Base-by-base conservation (phyloP, 2,329 filamentous ascomycete species). In the Cladosporium cucumerinum region DNA sequence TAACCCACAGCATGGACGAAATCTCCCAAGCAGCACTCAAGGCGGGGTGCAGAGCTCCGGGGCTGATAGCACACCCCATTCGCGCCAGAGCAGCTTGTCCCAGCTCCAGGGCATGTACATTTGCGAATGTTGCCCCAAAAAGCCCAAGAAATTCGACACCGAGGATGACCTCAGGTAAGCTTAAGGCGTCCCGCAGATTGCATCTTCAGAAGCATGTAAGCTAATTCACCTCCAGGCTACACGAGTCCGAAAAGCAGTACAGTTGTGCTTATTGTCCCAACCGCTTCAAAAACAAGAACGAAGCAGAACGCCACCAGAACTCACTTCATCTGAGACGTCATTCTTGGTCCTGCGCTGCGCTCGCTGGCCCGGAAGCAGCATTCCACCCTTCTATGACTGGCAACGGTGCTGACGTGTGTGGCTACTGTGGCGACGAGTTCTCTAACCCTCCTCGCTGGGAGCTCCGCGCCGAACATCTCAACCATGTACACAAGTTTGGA, bases 221-320 rank as follows among this genome's bases (percentile, higher is more conserved):
- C 55, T 36, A 52, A 55, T 28, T 14, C 39, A 25, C 48, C 23
- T 65, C 26, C 74, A 97, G 94, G 69, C 82, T 89, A 52, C 94
- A 98, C 76, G 92, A 95, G 78, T 88, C 92, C 74, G 95, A 98
- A 78, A 98, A 98, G 78, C 94, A 98, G 78, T 98, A 97, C 77
- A 91, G 91, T 68, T 98, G 94, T 78, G 85, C 87, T 30, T 98
- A 92, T 76, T 98, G 94, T 77, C 90, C 90, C 49, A 97, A 97
- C 76, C 88, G 94, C 12, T 98, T 98, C 82, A 98, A 98, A 80
- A 98, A 98, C 81, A 98, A 98, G 80, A 98, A 98, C 73, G 95
- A 98, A 80, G 93, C 93, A 2, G 94, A 98, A 78, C 87, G 95
- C 34, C 94, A 98, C 76, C 93, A 97, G 74, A 98, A 97, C 74